Percentiles rank a stretch among this genome's conserved stretches.
These are phyloP conservation scores for Phialocephala subalpina DNA, from an alignment of 2,329 filamentous ascomycete species.

Conservation along the genomic window DNA sequence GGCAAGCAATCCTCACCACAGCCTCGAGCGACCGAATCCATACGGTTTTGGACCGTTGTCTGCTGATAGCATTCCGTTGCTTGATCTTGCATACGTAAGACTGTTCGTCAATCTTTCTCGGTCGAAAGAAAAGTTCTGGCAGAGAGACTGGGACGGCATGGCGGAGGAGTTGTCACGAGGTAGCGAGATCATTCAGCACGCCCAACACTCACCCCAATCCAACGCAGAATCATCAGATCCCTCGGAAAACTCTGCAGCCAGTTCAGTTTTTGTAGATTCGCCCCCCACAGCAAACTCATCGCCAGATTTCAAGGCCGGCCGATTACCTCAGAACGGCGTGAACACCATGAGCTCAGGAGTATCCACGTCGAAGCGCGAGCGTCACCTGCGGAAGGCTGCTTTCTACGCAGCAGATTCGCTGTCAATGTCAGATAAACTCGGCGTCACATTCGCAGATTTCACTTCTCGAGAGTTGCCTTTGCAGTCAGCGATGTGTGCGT, in stretches of 20 bases:
- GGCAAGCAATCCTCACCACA: constrained; percentile 86
- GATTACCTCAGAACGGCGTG: constrained; percentile 34
- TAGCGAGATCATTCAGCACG: constrained; percentile 77
- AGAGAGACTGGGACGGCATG: constrained; percentile 91
- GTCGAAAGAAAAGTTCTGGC: constrained; percentile 93
- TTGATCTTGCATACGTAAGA: constrained; percentile 91
- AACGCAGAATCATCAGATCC: constrained; percentile 50
- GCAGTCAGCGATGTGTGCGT: constrained; percentile 89
- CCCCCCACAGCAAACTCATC: constrained; percentile 60
- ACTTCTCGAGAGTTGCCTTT: constrained; percentile 86
- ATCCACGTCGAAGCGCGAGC: constrained; percentile 77
- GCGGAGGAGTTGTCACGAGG: constrained; percentile 85
- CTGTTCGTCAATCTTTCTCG: constrained; percentile 93
- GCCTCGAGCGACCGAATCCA: constrained; percentile 83
- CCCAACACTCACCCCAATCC: constrained; percentile 64
- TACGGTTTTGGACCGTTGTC: constrained; percentile 84
- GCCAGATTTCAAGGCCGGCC: constrained; percentile 44
- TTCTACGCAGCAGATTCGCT: constrained; percentile 94
- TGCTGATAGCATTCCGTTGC: constrained; percentile 87
- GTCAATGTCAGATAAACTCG: constrained; percentile 85
- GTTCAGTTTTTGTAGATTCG: constrained; percentile 57
- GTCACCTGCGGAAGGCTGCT: constrained; percentile 90
- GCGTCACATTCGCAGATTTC: constrained; percentile 85
- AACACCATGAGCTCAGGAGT: constrained; percentile 43
- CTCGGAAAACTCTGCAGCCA: constrained; percentile 56